A percentile compares a stretch with the other conserved stretches of the same genome.
These are phyloP conservation scores for Dactylellina drechsleri DNA, from an alignment of 2,329 filamentous ascomycete genomes.

Conservation along the genomic window DNA sequence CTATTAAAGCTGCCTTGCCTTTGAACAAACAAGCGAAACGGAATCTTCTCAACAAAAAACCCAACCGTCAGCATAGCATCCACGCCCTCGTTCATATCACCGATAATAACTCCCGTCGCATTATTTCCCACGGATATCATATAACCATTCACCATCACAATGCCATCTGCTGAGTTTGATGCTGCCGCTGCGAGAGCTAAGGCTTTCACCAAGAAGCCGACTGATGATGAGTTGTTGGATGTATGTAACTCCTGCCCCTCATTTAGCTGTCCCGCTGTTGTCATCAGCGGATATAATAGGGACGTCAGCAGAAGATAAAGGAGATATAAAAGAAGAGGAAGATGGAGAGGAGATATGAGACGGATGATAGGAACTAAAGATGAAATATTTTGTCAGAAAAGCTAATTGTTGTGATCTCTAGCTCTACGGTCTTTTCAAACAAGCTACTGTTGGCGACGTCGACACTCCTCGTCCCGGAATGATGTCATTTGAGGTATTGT, in stretches of 20 bases:
- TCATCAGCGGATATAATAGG: neutral
- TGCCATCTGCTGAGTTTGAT: conserved; percentile 44
- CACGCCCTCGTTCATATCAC: neutral
- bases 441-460: conserved; percentile 53
- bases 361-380: too few species aligned
- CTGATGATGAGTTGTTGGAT: conserved; percentile 32
- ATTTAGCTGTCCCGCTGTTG: neutral
- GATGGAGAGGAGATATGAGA: too few species aligned
- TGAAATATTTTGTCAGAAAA: too few species aligned
- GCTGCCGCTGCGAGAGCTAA: conserved; percentile 27
- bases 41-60: conserved; percentile 12
- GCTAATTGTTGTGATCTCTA: conserved; percentile 1
- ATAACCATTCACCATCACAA: conserved; percentile 5
- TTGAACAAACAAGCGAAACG: neutral
- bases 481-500: conserved; percentile 46
- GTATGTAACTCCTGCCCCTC: conserved; percentile 5
- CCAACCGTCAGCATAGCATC: neutral
- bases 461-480: conserved; percentile 47
- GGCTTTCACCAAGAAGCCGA: conserved; percentile 39
- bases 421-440: conserved; percentile 56
- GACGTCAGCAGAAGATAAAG: too few species aligned
- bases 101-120: neutral
- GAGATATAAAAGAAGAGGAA: too few species aligned
- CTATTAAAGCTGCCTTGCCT: neutral
- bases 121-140: neutral